Percentiles rank a stretch among this genome's conserved stretches.
Evolutionary conservation across 805 yeast genomes (phyloP).

Genomic region (Pichia heedii): DNA sequence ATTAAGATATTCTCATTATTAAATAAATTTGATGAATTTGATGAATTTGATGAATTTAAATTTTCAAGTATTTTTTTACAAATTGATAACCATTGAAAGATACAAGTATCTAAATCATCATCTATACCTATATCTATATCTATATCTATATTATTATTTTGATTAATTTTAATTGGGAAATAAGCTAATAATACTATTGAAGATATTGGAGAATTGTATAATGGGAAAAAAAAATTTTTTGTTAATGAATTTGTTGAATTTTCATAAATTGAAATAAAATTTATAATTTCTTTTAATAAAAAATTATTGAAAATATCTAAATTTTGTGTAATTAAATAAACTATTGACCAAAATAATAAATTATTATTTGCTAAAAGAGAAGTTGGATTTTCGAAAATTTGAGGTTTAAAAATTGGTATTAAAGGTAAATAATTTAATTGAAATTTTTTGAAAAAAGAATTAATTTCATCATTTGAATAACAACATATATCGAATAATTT

Average conservation of each 20-base stretch:
- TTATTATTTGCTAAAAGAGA: slow-evolving; percentile 13
- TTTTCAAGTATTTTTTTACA: slow-evolving; percentile 17
- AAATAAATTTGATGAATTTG: background rate
- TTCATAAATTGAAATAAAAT: background rate
- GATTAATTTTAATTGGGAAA: slow-evolving; percentile 17
- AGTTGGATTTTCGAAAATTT: slow-evolving; percentile 5
- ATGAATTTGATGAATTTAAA: slow-evolving; percentile 6
- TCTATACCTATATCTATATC: slow-evolving; percentile 4
- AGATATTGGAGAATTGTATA: too few relatives aligned
- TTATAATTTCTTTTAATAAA: slow-evolving; percentile 12
- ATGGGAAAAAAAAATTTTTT: too few relatives aligned
- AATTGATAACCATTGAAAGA: slow-evolving; percentile 19
- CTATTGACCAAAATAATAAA: slow-evolving; percentile 27
- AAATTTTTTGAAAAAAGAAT: slow-evolving; percentile 12
- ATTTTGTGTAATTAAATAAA: slow-evolving; percentile 16
- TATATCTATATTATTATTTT: background rate
- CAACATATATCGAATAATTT: slow-evolving; percentile 4
- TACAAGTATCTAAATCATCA: slow-evolving; percentile 14
- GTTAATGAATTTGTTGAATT: background rate
- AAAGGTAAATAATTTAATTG: slow-evolving; percentile 15
- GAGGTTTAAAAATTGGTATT: slow-evolving; percentile 22
- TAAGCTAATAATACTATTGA: slow-evolving; percentile 20
- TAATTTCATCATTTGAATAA: slow-evolving; percentile 11
- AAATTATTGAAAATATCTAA: slow-evolving; percentile 11
- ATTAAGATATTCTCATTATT: slow-evolving; percentile 8